Evolutionary conservation across 1,284 basidiomycete species (phyloP).

Genomic region (Malassezia furfur): DNA sequence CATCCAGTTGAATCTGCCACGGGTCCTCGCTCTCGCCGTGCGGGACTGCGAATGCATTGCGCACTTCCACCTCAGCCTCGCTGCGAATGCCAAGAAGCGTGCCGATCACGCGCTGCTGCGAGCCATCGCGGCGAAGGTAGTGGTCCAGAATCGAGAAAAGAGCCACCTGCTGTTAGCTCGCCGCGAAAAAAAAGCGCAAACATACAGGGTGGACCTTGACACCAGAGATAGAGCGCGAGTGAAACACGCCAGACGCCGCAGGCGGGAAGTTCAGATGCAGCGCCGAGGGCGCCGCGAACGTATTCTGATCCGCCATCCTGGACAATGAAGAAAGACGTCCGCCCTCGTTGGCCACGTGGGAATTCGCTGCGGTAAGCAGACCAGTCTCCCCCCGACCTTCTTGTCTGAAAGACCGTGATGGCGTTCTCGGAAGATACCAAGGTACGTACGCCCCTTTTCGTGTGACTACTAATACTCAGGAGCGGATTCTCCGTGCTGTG

Average conservation of each 20-base stretch:
- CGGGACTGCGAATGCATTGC: conserved; percentile 43
- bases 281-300: conserved; percentile 32
- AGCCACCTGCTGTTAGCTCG: conserved; percentile 42
- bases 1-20: conserved; percentile 66
- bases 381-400: not conserved
- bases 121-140: conserved; percentile 75
- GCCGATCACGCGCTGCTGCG: conserved; percentile 69
- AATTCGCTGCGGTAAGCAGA: conserved; percentile 12
- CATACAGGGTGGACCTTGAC: conserved; percentile 43
- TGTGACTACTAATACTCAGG: conserved; percentile 17
- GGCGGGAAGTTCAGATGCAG: conserved; percentile 46
- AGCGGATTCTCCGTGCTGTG: conserved; percentile 39
- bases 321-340: conserved; percentile 12
- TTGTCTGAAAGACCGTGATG: conserved; percentile 16
- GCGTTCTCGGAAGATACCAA: conserved; percentile 43
- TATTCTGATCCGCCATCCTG: conserved; percentile 14
- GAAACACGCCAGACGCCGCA: conserved; percentile 37
- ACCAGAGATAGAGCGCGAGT: conserved; percentile 41
- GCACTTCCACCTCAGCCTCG: conserved; percentile 51
- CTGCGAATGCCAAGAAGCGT: conserved; percentile 81
- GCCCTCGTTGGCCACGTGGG: not conserved
- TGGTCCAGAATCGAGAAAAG: conserved; percentile 95
- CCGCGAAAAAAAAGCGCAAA: not conserved
- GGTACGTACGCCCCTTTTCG: conserved; percentile 14
- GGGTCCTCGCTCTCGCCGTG: conserved; percentile 62